Evolutionary conservation across 805 yeast species (phyloP), one percentile per base, ranked within the genome.

Genomic region (Saccharomycopsis synnaedendra): DNA sequence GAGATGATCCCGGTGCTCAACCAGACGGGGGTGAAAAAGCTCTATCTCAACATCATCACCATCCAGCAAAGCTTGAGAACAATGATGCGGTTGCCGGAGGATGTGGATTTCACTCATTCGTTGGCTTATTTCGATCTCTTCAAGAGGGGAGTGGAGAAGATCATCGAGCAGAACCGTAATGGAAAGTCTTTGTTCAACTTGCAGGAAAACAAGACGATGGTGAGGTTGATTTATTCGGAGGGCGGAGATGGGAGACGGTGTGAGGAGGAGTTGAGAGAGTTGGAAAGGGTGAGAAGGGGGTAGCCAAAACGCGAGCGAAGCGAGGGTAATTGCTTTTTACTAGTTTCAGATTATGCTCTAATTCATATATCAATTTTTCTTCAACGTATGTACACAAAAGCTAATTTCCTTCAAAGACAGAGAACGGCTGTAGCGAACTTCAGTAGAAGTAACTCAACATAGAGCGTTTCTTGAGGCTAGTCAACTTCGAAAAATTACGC

Each of bases 21-120:
- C 59, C 63, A 64, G 19, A 70, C 72, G 51, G 89, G 90, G 34
- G 68, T 81, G 47, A 72, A 74, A 55, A 72, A 75, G 54, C 64
- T 83, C 51, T 64, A 76, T 50, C 66, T 77, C 55, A 82, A 82
- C 58, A 75, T 83, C 27, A 68, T 77, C 45, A 78, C 82, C 0
- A 62, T 82, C 40, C 87, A 80, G 62, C 89, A 82, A 59, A 75
- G 79, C 73, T 68, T 83, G 48, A 70, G 83, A 50, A 76, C 75
- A 50, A 69, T 82, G 34, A 70, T 75, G 58, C 58, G 61, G 29
- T 67, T 69, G 50, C 78, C 82, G 0, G 72, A 71, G 37, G 66
- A 66, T 19, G 76, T 80, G 9, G 73, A 77, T 51, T 80, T 82
- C 57, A 59, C 69, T 29, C 62, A 68, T 31, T 70, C 84, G 1